Conservation (phyloP, 2,329 filamentous ascomycete genomes). For the Coniochaeta pulveracea region DNA sequence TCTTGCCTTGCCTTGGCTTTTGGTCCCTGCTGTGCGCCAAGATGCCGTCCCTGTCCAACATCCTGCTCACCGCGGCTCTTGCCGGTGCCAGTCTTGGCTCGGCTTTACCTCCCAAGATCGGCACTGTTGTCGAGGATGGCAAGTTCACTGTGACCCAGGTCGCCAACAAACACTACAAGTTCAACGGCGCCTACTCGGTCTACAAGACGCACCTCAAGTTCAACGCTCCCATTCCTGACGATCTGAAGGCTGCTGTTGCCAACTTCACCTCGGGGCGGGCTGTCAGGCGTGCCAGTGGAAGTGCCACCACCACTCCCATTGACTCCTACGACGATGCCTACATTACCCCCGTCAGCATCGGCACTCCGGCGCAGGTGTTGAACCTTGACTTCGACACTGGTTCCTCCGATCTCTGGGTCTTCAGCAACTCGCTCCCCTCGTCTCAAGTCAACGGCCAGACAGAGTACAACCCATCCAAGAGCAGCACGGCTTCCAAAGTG, state of each 20-base stretch:
- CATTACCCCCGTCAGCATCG: conserved; percentile 22
- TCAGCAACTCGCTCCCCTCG: conserved; percentile 22
- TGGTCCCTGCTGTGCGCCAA: neutral
- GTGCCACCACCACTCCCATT: conserved; percentile 15
- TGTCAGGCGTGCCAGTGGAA: conserved; percentile 18
- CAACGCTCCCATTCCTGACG: conserved; percentile 19
- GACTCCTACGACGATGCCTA: conserved; percentile 19
- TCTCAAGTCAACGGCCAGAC: conserved; percentile 26
- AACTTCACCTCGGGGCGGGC: conserved; percentile 10
- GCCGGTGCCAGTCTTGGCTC: conserved; percentile 9
- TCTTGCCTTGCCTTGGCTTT: neutral
- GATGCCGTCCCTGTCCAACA: conserved; percentile 10
- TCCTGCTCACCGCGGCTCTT: conserved; percentile 9
- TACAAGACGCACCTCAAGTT: conserved; percentile 28
- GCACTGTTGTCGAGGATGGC: conserved; percentile 10
- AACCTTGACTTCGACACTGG: conserved; percentile 16
- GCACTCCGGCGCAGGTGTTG: conserved; percentile 17
- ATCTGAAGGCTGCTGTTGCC: conserved; percentile 18
- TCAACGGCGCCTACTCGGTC: conserved; percentile 21
- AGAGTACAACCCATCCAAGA: conserved; percentile 25
- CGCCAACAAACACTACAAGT: conserved; percentile 17
- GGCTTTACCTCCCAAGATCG: conserved; percentile 13
- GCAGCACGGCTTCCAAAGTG: conserved; percentile 25
- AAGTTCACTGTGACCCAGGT: conserved; percentile 20
- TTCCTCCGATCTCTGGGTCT: conserved; percentile 29